Percentiles rank a stretch among this genome's conserved stretches.
Evolutionary conservation across 2,329 filamentous ascomycete genomes (phyloP).

Genomic region (Myriosclerotinia duriaeana): DNA sequence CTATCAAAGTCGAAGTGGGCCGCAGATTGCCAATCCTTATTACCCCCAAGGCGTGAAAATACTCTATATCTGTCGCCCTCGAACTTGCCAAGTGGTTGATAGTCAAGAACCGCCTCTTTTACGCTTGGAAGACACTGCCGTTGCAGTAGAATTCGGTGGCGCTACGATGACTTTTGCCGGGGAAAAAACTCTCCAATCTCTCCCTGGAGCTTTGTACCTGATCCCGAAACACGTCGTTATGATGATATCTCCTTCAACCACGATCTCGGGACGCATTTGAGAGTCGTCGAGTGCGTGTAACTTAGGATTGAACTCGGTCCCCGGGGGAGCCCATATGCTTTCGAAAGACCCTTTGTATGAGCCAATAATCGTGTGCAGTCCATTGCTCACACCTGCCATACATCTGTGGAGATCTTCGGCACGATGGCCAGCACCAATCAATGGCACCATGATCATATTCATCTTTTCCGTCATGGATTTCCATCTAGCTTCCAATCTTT

Average conservation of each 20-base stretch:
- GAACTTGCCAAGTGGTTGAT: not conserved
- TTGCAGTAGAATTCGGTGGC: not conserved
- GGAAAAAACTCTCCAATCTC: not conserved
- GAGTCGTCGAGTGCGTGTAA: not conserved
- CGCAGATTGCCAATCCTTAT: not conserved
- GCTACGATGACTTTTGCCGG: not conserved
- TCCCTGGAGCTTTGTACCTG: not conserved
- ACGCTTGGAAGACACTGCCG: not conserved
- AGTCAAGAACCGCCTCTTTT: not conserved
- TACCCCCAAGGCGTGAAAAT: not conserved
- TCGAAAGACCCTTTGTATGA: not conserved
- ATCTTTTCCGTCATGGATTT: not conserved
- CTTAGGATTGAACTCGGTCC: not conserved
- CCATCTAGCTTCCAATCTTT: not conserved
- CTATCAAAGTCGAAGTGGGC: not conserved
- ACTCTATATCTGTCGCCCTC: not conserved
- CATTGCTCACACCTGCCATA: not conserved
- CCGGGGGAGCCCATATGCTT: not conserved
- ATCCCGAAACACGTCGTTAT: not conserved
- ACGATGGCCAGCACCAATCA: constrained; percentile 5
- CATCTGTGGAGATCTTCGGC: not conserved
- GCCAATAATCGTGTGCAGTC: not conserved
- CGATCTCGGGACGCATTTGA: not conserved
- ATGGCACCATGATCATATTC: constrained; percentile 9
- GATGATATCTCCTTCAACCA: not conserved